Base-by-base conservation (phyloP, 2,329 filamentous ascomycete genomes). In the Geoglossum cookeanum region DNA sequence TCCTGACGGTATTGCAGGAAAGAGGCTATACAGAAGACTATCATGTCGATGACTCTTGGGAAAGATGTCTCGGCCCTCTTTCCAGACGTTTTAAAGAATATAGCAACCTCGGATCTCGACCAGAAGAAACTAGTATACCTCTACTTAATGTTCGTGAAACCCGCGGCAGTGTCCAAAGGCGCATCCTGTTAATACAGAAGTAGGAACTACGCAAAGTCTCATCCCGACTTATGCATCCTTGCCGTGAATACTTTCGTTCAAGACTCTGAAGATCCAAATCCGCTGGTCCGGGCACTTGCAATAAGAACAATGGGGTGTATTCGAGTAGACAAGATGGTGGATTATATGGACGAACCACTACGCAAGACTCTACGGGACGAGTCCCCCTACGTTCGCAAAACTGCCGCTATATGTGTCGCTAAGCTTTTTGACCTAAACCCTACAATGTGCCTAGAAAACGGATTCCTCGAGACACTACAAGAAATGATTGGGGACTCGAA, bases 81-180 rank as follows among this genome's bases (percentile, higher is more conserved):
- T 69, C 92, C 92, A 1, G 92, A 98, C 68, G 92, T 98, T 37
- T 76, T 98, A 62, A 98, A 98, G 78, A 98, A 98, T 68, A 98
- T 98, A 71, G 92, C 92, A 59, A 98, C 92, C 0, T 76, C 73
- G 51, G 92, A 98, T 67, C 74, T 98, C 61, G 92, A 98, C 69
- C 92, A 98, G 76, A 98, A 98, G 80, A 98, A 98, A 77, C 85
- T 98, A 63, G 92, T 98, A 17, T 98, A 98, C 68, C 77, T 98
- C 53, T 98, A 98, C 69, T 76, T 98, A 60, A 98, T 98, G 92
- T 94, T 71, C 64, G 81, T 69, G 15, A 53, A 47, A 27, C 35
- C 37, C 27, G 35, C 35, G 32, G 29, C 42, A 37, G 8, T 22
- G n/a, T 15, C 9, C 29, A 42, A 42, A 42, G 57, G 49, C 22